phyloP scores from a whole-genome alignment of 768 basidiomycete species.

The Collybia sp. region DNA sequence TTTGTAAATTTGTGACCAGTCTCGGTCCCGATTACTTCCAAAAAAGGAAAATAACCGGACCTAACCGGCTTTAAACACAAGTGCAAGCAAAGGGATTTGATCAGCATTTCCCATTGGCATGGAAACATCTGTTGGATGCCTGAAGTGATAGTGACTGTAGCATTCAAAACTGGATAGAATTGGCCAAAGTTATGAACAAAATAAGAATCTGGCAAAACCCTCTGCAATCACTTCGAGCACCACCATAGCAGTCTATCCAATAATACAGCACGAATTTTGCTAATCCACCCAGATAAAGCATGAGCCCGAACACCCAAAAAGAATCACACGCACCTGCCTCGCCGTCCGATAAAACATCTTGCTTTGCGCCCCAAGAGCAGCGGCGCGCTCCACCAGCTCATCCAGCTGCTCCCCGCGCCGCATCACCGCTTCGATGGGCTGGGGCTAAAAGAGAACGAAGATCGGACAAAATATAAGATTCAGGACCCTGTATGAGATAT shows the following conservation, averaged over 20 bases:
- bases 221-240: too few relatives aligned
- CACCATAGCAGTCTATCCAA: slow-evolving; percentile 67
- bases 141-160: too few relatives aligned
- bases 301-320: slow-evolving; percentile 7
- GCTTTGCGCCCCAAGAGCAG: slow-evolving; percentile 80
- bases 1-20: too few relatives aligned
- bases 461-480: slow-evolving; percentile 2
- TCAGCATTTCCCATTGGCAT: too few relatives aligned
- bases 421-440: slow-evolving; percentile 97
- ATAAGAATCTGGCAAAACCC: too few relatives aligned
- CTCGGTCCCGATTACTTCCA: too few relatives aligned
- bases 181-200: too few relatives aligned
- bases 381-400: slow-evolving; percentile 90
- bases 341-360: slow-evolving; percentile 99
- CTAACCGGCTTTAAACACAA: too few relatives aligned
- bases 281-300: slow-evolving; percentile 21
- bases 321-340: slow-evolving; percentile 74
- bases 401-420: slow-evolving; percentile 96
- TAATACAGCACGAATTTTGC: slow-evolving; percentile 95
- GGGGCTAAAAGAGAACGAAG: slow-evolving; percentile 58
- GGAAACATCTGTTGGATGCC: too few relatives aligned
- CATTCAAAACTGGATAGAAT: too few relatives aligned
- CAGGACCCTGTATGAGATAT: background rate
- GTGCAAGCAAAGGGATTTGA: too few relatives aligned
- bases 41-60: too few relatives aligned